A percentile compares a stretch with the other conserved stretches of the same genome.
These are phyloP conservation scores for Penicillium polonicum DNA, from an alignment of 2,329 filamentous ascomycete genomes.

Conservation along the genomic window DNA sequence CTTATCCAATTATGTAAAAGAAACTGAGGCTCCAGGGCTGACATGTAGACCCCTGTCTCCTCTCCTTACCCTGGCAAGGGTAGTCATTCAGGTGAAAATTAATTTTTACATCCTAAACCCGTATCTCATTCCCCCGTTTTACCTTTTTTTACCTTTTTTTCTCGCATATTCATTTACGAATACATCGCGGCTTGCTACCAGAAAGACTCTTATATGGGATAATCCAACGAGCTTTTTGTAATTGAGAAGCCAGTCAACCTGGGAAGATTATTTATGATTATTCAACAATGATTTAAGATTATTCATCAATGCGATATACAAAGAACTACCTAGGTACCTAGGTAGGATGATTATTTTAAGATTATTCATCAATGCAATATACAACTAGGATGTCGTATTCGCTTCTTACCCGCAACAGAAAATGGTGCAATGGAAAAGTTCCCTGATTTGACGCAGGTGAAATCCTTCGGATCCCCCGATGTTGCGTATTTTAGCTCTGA, in stretches of 20 bases:
- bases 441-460: not conserved
- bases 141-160: not conserved
- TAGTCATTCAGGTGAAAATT: not conserved
- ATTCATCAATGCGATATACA: not conserved
- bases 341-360: no score
- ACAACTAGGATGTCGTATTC: not conserved
- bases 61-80: not conserved
- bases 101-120: no score
- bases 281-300: no score
- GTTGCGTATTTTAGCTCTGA: not conserved
- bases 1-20: not conserved
- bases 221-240: not conserved
- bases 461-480: not conserved
- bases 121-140: not conserved
- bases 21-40: not conserved
- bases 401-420: not conserved
- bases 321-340: not conserved
- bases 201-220: not conserved
- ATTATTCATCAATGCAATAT: not conserved
- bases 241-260: no score
- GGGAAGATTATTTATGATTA: no score
- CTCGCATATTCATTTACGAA: not conserved
- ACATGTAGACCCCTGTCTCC: not conserved
- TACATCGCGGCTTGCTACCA: not conserved
- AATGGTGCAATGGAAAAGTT: not conserved